phyloP scores from a whole-genome alignment of 805 yeast species.

The Starmera dryadoides region DNA sequence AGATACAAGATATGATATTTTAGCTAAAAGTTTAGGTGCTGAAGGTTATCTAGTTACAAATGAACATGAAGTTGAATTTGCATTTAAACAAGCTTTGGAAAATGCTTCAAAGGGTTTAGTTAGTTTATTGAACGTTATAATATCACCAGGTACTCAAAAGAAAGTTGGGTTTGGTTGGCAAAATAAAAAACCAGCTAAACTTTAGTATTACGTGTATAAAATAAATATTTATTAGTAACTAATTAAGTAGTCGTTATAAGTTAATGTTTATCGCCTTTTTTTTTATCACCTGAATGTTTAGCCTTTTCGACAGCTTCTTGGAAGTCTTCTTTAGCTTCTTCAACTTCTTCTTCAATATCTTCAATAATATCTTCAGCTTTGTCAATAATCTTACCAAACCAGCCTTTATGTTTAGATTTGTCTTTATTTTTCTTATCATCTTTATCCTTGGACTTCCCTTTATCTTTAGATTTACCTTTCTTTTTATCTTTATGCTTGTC shows the following conservation, averaged over 20 bases:
- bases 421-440: constrained; percentile 16
- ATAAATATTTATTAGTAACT: not conserved
- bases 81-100: constrained; percentile 29
- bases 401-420: constrained; percentile 3
- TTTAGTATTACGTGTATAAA: not conserved
- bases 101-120: constrained; percentile 25
- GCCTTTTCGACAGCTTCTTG: constrained; percentile 6
- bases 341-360: constrained; percentile 13
- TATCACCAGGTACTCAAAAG: constrained; percentile 47
- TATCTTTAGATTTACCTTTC: not conserved
- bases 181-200: constrained; percentile 31
- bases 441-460: constrained; percentile 12
- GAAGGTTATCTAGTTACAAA: constrained; percentile 40
- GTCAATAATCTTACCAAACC: constrained; percentile 9
- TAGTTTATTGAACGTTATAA: constrained; percentile 51
- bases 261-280: not conserved
- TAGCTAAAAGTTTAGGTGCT: constrained; percentile 52
- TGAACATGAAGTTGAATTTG: constrained; percentile 29
- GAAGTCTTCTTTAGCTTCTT: constrained; percentile 7
- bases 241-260: not conserved
- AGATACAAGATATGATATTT: constrained; percentile 47
- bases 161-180: constrained; percentile 66
- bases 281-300: not conserved
- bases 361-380: constrained; percentile 20
- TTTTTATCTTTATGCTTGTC: constrained; percentile 5